A percentile compares a stretch with the other conserved stretches of the same genome.
phyloP scores from a whole-genome alignment of 2,329 filamentous ascomycete species.

The Phyllosticta citribraziliensis region DNA sequence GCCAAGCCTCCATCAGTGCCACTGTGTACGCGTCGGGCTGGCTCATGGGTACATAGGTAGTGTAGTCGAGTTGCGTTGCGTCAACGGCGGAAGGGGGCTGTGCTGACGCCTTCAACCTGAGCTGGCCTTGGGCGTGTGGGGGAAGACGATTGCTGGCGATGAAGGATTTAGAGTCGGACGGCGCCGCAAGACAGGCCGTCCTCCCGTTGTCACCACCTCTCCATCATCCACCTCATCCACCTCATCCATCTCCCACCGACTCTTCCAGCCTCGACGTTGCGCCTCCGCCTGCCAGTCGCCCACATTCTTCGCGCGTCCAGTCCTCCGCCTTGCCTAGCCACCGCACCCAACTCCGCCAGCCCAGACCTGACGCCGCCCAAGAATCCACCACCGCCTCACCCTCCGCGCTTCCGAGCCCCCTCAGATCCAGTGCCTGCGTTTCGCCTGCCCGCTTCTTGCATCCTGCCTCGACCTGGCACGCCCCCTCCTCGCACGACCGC shows the following conservation, averaged over 20 bases:
- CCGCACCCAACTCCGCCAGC: not conserved
- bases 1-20: conserved; percentile 6
- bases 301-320: not conserved
- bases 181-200: not conserved
- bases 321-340: not conserved
- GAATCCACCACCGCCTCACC: not conserved
- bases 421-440: not conserved
- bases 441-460: not conserved
- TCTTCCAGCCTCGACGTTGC: not conserved
- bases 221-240: too few relatives aligned
- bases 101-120: conserved; percentile 2
- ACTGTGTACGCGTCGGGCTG: conserved; percentile 6
- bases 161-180: not conserved
- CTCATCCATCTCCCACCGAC: not conserved
- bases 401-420: not conserved
- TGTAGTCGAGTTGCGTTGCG: not conserved
- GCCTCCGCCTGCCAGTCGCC: not conserved
- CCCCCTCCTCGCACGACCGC: not conserved
- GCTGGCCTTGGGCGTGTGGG: not conserved
- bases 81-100: conserved; percentile 1
- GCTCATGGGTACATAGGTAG: not conserved
- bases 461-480: not conserved
- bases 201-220: not conserved
- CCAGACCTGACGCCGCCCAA: not conserved
- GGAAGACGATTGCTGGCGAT: not conserved